Conservation (phyloP, 257 asterid species). For the Penstemon davidsonii region DNA sequence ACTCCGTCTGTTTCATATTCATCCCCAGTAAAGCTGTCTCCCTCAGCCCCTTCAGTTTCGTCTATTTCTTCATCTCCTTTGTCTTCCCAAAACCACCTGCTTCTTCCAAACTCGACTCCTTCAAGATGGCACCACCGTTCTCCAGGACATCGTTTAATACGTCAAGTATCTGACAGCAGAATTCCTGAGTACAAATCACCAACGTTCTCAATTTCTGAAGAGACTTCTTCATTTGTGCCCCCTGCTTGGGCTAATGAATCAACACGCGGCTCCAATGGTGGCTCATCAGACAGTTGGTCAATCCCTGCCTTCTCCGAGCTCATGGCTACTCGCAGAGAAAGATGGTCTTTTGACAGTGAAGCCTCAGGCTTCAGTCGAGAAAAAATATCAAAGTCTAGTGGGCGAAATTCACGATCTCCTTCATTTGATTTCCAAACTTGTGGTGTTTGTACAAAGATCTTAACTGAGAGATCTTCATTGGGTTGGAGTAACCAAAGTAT, state of each 20-base stretch:
- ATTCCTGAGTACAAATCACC: constrained; percentile 68
- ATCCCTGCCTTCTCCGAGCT: constrained; percentile 74
- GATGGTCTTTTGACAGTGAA: constrained; percentile 98
- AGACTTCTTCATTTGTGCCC: constrained; percentile 52
- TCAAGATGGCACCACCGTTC: constrained; percentile 74
- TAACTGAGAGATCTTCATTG: constrained; percentile 72
- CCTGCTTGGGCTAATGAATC: constrained; percentile 76
- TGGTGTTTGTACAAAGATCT: constrained; percentile 77
- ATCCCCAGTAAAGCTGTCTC: constrained; percentile 69
- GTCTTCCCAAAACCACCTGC: constrained; percentile 9
- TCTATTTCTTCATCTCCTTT: constrained; percentile 61
- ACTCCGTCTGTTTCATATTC: constrained; percentile 57
- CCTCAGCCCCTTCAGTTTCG: constrained; percentile 71
- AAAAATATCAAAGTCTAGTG: constrained; percentile 30
- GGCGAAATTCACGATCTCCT: constrained; percentile 43
- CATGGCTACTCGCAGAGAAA: constrained; percentile 60
- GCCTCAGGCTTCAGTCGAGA: constrained; percentile 58
- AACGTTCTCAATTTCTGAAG: constrained; percentile 75
- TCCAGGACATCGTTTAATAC: constrained; percentile 58
- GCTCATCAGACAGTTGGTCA: constrained; percentile 88
- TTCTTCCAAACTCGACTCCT: constrained; percentile 71
- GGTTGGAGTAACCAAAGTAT: constrained; percentile 69
- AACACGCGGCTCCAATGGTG: constrained; percentile 69
- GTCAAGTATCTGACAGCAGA: constrained; percentile 76
- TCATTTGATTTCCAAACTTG: constrained; percentile 72